phyloP scores from a whole-genome alignment of 2,329 filamentous ascomycete genomes.

The Aspergillus fijiensis region DNA sequence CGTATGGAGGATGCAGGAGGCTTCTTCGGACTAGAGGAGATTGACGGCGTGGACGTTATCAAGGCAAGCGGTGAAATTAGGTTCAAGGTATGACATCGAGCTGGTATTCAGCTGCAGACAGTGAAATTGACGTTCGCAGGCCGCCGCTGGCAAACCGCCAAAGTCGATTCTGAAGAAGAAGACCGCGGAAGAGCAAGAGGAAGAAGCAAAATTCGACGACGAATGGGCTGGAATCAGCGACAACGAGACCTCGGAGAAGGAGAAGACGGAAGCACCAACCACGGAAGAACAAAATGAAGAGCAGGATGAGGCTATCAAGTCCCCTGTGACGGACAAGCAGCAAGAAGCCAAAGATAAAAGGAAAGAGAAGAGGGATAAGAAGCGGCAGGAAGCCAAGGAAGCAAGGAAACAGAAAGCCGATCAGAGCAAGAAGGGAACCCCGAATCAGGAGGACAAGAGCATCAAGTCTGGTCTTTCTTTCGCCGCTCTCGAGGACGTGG shows the following conservation, averaged over 20 bases:
- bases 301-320: slow-evolving; percentile 14
- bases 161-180: slow-evolving; percentile 34
- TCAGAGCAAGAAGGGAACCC: slow-evolving; percentile 30
- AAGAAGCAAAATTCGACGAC: slow-evolving; percentile 47
- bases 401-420: slow-evolving; percentile 29
- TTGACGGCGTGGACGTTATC: slow-evolving; percentile 86
- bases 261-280: slow-evolving; percentile 17
- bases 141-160: slow-evolving; percentile 33
- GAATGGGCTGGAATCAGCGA: slow-evolving; percentile 69
- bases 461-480: slow-evolving; percentile 39
- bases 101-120: not conserved
- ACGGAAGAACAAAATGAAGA: slow-evolving; percentile 14
- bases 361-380: slow-evolving; percentile 22
- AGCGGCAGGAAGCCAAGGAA: slow-evolving; percentile 18
- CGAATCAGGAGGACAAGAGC: slow-evolving; percentile 34
- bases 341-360: slow-evolving; percentile 28
- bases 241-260: slow-evolving; percentile 32
- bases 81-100: slow-evolving; percentile 39
- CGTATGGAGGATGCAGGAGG: slow-evolving; percentile 87
- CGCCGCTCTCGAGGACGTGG: slow-evolving; percentile 38
- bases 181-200: slow-evolving; percentile 17
- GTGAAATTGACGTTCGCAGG: slow-evolving; percentile 27
- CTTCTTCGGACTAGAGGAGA: slow-evolving; percentile 87
- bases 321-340: slow-evolving; percentile 27
- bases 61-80: slow-evolving; percentile 53